Evolutionary conservation across 2,329 filamentous ascomycete species (phyloP), one percentile per base, ranked within the genome.

Genomic region (Emydomyces testavorans): DNA sequence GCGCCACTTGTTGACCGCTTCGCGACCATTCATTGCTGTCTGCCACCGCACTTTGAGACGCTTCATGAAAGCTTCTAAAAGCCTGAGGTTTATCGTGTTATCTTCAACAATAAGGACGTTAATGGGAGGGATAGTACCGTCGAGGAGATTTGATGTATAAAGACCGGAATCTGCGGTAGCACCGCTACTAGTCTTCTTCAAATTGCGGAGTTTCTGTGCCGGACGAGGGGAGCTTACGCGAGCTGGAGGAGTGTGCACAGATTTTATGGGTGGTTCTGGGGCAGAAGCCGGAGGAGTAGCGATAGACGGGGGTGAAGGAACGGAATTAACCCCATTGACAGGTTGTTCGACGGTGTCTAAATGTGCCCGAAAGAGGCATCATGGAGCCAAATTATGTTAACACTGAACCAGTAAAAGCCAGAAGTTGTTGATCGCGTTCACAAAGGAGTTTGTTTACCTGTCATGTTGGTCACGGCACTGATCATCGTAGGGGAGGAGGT

Each of bases 51-150:
- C 92, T 61, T 94, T 95, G 42, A 98, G 74, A 41, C 88, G 77
- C 69, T 95, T 94, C 74, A 96, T 90, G 60, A 98, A 94, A 1
- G 89, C 88, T 62, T 95, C 90, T 29, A 98, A 72, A 7, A 98
- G 79, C 60, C 87, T 85, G 56, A 96, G 72, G 62, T 96, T 98
- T 41, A 98, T 96, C 54, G 92, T 88, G 65, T 98, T 98, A 69
- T 98, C 92, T 70, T 98, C 92, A 11, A 98, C 92, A 52, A 98
- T 94, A 36, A 98, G 74, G 6, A 96, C 89, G 57, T 94, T 96
- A 69, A 98, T 96, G 1, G 92, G 90, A 6, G 92, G 92, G 0
- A 96, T 87, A 1, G 81, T 81, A 46, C 82, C 83, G 56, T 90
- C 87, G 23, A 94, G 75, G 58, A 85, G 74, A 24, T 78, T 80